Evolutionary conservation across 768 basidiomycete genomes (phyloP).

Genomic region (Boletales sp.): DNA sequence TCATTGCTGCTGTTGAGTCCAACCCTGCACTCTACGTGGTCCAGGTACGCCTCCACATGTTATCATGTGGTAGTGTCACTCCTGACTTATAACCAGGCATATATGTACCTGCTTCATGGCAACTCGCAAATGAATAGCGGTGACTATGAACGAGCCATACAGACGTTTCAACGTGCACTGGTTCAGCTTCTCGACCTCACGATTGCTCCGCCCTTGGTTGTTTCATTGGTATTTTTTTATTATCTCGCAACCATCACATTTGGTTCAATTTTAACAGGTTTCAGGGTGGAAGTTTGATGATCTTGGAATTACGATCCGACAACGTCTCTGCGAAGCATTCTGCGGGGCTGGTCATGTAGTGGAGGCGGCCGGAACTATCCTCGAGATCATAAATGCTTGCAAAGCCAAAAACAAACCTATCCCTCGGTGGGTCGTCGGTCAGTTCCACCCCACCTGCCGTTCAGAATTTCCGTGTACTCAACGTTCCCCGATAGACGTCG

Average conservation of each 20-base stretch:
- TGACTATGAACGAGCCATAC: no score
- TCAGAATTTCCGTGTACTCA: neutral
- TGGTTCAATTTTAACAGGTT: neutral
- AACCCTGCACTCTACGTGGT: no score
- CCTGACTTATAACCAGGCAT: no score
- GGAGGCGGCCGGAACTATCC: no score
- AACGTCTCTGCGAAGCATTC: conserved; percentile 2
- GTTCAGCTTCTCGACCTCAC: neutral
- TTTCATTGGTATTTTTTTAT: neutral
- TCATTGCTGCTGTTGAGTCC: no score
- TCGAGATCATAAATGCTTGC: neutral
- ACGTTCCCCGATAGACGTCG: neutral
- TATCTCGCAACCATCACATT: no score
- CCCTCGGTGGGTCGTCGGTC: neutral
- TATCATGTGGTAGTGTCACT: no score
- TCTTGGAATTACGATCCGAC: neutral
- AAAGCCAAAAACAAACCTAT: neutral
- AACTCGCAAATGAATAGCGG: no score
- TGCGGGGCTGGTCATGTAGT: neutral
- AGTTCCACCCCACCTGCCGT: neutral
- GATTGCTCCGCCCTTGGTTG: neutral
- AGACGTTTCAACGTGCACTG: no score
- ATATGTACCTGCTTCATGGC: no score
- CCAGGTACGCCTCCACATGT: no score
- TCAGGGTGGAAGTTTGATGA: no score